Percentiles rank a stretch among this genome's conserved stretches.
These are phyloP conservation scores for Rhizopus delemar DNA, from an alignment of 371 early-diverging fungal species.

Conservation along the genomic window DNA sequence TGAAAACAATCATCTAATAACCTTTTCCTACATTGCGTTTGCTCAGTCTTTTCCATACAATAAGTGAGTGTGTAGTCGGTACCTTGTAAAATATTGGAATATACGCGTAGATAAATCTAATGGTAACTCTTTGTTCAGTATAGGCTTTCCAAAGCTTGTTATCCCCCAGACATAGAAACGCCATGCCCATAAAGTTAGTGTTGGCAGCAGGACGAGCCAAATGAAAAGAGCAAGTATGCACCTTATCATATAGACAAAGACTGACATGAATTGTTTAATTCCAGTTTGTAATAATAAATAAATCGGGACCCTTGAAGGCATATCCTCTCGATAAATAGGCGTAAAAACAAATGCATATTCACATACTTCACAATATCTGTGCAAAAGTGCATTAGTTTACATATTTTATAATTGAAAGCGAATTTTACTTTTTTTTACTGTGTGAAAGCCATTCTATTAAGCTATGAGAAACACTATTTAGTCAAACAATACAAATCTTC, in stretches of 20 bases:
- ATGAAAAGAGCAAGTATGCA: conserved; percentile 59
- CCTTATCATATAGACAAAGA: conserved; percentile 43
- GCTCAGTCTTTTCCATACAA: neutral
- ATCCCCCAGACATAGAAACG: conserved; percentile 78
- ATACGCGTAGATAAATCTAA: too few relatives aligned
- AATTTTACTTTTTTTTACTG: conserved; percentile 65
- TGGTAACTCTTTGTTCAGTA: neutral
- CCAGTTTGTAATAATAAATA: conserved; percentile 42
- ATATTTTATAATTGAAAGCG: neutral
- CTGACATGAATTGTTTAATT: conserved; percentile 22
- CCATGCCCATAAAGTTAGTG: conserved; percentile 78
- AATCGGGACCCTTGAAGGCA: conserved; percentile 67
- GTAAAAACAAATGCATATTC: conserved; percentile 76
- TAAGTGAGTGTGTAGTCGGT: too few relatives aligned
- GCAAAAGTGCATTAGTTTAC: neutral
- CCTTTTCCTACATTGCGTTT: neutral
- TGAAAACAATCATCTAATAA: conserved; percentile 77
- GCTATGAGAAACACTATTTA: conserved; percentile 28
- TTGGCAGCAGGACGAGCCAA: conserved; percentile 84
- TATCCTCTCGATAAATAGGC: conserved; percentile 70
- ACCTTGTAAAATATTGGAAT: too few relatives aligned
- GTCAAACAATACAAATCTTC: neutral
- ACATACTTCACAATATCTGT: conserved; percentile 84
- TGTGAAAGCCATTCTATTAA: conserved; percentile 84
- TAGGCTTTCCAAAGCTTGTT: conserved; percentile 30